phyloP scores from a whole-genome alignment of 495 filamentous ascomycete genomes.

The Neurospora sp. region DNA sequence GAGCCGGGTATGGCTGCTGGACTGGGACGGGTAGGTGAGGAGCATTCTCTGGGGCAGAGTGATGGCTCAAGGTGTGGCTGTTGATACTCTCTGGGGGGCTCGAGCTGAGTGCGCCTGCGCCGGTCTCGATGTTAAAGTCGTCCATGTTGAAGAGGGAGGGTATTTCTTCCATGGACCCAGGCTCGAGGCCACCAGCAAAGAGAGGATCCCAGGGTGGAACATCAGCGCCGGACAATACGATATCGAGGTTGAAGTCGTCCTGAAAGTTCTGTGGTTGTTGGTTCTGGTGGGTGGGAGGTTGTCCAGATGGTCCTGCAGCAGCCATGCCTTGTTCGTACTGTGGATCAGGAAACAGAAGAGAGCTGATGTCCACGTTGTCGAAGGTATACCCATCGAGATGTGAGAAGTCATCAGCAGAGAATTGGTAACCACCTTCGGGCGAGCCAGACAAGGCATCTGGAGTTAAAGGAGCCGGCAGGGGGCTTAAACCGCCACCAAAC shows the following conservation, averaged over 20 bases:
- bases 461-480: not conserved
- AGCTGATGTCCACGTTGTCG: not conserved
- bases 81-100: not conserved
- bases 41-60: not conserved
- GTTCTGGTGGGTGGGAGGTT: not conserved
- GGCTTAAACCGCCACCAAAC: constrained; percentile 1
- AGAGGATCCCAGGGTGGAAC: not conserved
- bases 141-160: not conserved
- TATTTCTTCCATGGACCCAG: not conserved
- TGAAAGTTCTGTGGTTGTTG: not conserved
- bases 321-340: not conserved
- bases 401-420: not conserved
- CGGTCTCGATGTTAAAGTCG: not conserved
- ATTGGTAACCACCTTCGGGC: not conserved
- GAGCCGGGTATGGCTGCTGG: not conserved
- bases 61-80: not conserved
- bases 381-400: not conserved
- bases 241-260: not conserved
- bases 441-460: not conserved
- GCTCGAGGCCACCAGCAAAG: not conserved
- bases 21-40: not conserved
- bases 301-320: not conserved
- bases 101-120: not conserved
- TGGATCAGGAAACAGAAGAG: not conserved
- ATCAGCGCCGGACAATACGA: not conserved